Conservation (phyloP, 257 asterid species). For the Solanum chaucha region DNA sequence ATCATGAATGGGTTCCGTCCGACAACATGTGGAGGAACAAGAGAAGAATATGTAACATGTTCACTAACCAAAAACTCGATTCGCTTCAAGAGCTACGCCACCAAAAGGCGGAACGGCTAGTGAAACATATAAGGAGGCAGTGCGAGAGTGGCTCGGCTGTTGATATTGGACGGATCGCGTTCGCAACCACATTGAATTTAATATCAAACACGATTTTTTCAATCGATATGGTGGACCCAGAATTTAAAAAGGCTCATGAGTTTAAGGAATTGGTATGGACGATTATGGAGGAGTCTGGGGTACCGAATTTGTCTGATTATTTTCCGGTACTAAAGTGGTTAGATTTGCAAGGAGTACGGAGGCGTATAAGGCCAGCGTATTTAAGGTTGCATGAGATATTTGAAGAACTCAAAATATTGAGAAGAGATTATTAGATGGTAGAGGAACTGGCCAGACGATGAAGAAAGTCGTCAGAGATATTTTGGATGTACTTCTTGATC, state of each 20-base stretch:
- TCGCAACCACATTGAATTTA: background rate
- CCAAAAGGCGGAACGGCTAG: background rate
- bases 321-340: background rate
- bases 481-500: background rate
- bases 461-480: background rate
- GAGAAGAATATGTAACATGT: background rate
- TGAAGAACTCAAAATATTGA: background rate
- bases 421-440: background rate
- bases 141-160: background rate
- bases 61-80: background rate
- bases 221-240: background rate
- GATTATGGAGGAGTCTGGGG: background rate
- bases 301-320: background rate
- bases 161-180: background rate
- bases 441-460: background rate
- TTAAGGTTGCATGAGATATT: background rate
- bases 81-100: background rate
- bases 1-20: no score
- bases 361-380: background rate
- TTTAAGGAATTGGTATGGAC: background rate
- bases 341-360: background rate
- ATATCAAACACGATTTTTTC: background rate
- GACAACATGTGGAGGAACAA: background rate
- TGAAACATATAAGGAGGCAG: background rate
- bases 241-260: background rate